A percentile compares a stretch with the other conserved stretches of the same genome.
phyloP scores from a whole-genome alignment of 495 filamentous ascomycete species.

The Aspergillus haitiensis region DNA sequence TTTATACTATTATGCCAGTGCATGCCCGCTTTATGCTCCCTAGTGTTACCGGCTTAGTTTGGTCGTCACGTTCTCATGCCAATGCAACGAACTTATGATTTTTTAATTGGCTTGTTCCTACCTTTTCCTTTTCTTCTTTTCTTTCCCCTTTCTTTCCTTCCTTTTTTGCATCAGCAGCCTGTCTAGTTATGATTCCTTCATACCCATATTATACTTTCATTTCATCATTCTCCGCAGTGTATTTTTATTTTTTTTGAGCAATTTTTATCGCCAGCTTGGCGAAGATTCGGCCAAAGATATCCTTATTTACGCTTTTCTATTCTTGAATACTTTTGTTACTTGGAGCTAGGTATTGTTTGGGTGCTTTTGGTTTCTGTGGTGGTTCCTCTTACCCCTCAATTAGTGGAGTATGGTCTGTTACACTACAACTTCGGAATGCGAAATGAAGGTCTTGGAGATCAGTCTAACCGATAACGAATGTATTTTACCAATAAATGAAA shows the following conservation, averaged over 20 bases:
- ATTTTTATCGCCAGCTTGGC: too few species aligned
- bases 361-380: too few species aligned
- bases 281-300: too few species aligned
- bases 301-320: too few species aligned
- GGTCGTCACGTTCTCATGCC: constrained; percentile 41
- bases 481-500: too few species aligned
- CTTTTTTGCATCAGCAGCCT: constrained; percentile 12
- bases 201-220: background rate
- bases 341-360: too few species aligned
- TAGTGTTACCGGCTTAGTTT: constrained; percentile 32
- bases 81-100: constrained; percentile 51
- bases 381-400: too few species aligned
- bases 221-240: background rate
- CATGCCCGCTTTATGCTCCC: constrained; percentile 25
- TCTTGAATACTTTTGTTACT: too few species aligned
- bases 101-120: constrained; percentile 27
- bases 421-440: too few species aligned
- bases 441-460: too few species aligned
- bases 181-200: background rate
- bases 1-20: constrained; percentile 28
- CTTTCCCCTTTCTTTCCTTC: constrained; percentile 22
- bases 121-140: constrained; percentile 22
- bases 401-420: too few species aligned
- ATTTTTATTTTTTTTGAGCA: background rate
- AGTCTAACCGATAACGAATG: too few species aligned